Conservation (phyloP, 257 asterid species). For the Voacanga thouarsii region DNA sequence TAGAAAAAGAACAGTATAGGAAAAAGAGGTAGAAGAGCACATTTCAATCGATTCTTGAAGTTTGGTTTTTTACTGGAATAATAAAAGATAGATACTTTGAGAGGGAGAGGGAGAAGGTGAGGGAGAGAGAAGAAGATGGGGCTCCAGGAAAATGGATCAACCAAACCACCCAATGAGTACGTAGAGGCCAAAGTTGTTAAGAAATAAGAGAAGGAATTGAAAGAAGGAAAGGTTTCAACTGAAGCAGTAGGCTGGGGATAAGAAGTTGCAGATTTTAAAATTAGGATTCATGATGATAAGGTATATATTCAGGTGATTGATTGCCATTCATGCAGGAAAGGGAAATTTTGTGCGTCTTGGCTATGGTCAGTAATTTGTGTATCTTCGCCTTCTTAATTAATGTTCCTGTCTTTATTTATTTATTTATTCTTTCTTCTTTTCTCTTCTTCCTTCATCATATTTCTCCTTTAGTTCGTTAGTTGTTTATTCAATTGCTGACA, state of each 20-base stretch:
- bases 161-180: conserved; percentile 76
- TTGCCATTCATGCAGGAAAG: too few relatives aligned
- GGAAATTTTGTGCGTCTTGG: too few relatives aligned
- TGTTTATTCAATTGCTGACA: too few relatives aligned
- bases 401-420: too few relatives aligned
- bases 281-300: conserved; percentile 29
- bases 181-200: conserved; percentile 34
- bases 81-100: too few relatives aligned
- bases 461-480: too few relatives aligned
- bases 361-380: too few relatives aligned
- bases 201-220: conserved; percentile 22
- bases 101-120: not conserved
- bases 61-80: not conserved
- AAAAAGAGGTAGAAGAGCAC: too few relatives aligned
- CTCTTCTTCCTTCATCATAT: too few relatives aligned
- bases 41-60: not conserved
- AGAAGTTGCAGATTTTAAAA: conserved; percentile 32
- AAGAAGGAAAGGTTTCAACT: conserved; percentile 29
- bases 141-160: conserved; percentile 32
- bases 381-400: too few relatives aligned
- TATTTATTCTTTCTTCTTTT: too few relatives aligned
- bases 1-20: not conserved
- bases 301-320: too few relatives aligned
- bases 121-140: not conserved
- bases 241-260: conserved; percentile 40